Evolutionary conservation across 2,329 filamentous ascomycete genomes (phyloP), one percentile per base, ranked within the genome.

Genomic region (Colletotrichum camelliae): DNA sequence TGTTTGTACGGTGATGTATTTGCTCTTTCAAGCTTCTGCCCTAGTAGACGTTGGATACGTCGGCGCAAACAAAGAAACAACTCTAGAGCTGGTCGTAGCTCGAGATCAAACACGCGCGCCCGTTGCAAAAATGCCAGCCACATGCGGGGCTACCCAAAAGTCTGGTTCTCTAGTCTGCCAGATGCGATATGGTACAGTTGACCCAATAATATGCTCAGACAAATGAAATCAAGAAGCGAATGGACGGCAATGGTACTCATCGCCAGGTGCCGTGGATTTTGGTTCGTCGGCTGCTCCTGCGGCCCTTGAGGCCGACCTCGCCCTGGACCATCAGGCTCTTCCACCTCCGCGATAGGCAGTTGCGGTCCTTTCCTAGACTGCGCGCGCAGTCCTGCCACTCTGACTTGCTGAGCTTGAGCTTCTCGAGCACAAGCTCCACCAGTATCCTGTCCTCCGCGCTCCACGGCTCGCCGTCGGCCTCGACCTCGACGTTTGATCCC

Each of bases 381-480:
- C 91, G 87, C 58, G 92, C 92, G 82, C 92, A 93, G 81, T 94
- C 92, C 75, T 93, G 90, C 92, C 92, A 93, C 74, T 94, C 91
- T 67, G 88, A 87, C 83, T 91, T 93, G 79, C 89, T 89, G 27
- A 94, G 86, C 83, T 90, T 90, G 71, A 94, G 86, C 85, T 93
- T 93, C 81, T 93, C 91, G 7, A 94, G 86, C 52, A 94, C 91
- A 21, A 94, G 87, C 83, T 93, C 91, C n/a, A 94, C 90, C 3
- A 94, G 86, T 73, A 93, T 86, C 73, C 91, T 87, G 81, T 94
- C 91, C 77, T 93, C 92, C 3, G 87, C 86, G 75, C 88, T 92
- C 92, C 92, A 94, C 52, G 84, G 83, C 73, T 87, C 85, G 70
- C 85, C 87, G 75, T 89, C 88, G 3, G 82, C 84, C 67, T 88